Percentiles rank a stretch among this genome's conserved stretches.
Evolutionary conservation across 2,329 filamentous ascomycete genomes (phyloP).

Genomic region (Aspergillus pseudonomiae): DNA sequence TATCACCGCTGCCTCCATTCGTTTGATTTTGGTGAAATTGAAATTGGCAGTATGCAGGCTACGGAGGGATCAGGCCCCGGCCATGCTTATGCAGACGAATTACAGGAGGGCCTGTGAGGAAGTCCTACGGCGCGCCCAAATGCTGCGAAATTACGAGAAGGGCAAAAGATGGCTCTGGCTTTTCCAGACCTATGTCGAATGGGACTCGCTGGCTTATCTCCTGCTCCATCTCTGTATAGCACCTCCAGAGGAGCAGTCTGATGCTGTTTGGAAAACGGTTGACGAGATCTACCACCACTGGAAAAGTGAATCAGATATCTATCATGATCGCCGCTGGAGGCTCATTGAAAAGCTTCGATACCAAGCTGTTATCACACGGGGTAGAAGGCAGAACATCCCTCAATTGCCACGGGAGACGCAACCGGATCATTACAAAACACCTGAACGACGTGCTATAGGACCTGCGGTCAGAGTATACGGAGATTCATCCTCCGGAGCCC

Average conservation of each 20-base stretch:
- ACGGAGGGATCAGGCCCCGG: background rate
- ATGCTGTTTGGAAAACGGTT: constrained; percentile 13
- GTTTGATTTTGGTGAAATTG: constrained; percentile 19
- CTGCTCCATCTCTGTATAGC: constrained; percentile 15
- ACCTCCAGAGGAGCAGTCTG: background rate
- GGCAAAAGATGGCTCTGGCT: constrained; percentile 24
- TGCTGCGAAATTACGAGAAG: constrained; percentile 18
- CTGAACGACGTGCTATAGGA: background rate
- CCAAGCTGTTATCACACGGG: constrained; percentile 13
- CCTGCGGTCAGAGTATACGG: background rate
- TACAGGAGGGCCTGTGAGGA: constrained; percentile 18
- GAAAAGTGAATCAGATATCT: constrained; percentile 7
- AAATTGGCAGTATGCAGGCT: constrained; percentile 19
- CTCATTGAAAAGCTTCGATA: constrained; percentile 19
- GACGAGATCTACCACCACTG: constrained; percentile 20
- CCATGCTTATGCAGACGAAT: constrained; percentile 5
- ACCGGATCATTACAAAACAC: background rate
- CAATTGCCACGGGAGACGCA: background rate
- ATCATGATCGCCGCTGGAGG: constrained; percentile 13
- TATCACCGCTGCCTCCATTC: constrained; percentile 15
- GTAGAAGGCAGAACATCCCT: background rate
- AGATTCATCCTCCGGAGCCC: background rate
- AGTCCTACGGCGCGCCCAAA: constrained; percentile 19
- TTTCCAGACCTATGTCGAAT: constrained; percentile 25
- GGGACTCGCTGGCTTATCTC: constrained; percentile 23